phyloP scores from a whole-genome alignment of 2,329 filamentous ascomycete genomes.

The Cladorrhinum sp. region DNA sequence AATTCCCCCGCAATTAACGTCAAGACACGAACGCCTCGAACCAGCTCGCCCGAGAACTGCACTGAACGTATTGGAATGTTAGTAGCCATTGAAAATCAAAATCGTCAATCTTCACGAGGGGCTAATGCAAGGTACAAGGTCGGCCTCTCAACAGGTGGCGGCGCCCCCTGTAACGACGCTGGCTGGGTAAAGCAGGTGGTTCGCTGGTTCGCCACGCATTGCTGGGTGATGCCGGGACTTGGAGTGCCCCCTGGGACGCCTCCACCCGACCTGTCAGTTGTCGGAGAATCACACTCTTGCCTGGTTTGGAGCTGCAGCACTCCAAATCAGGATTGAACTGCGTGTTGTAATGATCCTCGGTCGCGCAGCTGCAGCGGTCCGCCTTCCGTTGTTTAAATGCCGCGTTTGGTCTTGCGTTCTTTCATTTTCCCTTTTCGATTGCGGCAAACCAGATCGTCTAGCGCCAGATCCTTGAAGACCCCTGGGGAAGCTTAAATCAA shows the following conservation, averaged over 20 bases:
- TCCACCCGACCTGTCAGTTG: neutral
- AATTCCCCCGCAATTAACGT: constrained; percentile 9
- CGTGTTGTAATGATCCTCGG: neutral
- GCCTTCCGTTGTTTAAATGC: neutral
- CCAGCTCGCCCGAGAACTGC: neutral
- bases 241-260: neutral
- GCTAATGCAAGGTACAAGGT: constrained; percentile 27
- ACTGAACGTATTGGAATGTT: neutral
- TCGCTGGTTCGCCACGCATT: neutral
- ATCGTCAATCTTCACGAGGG: constrained; percentile 9
- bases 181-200: neutral
- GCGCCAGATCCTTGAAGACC: constrained; percentile 8
- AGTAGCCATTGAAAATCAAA: neutral
- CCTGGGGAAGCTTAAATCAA: constrained; percentile 9
- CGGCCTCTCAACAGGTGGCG: neutral
- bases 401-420: neutral
- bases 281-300: neutral
- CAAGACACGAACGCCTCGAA: neutral
- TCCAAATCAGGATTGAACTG: neutral
- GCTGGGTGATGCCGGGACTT: neutral
- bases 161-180: constrained; percentile 3
- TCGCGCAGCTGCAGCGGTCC: constrained; percentile 5
- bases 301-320: neutral
- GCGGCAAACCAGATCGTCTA: constrained; percentile 8
- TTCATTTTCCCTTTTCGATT: neutral